phyloP scores from a whole-genome alignment of 1,284 basidiomycete genomes.

The Caloboletus inedulis region DNA sequence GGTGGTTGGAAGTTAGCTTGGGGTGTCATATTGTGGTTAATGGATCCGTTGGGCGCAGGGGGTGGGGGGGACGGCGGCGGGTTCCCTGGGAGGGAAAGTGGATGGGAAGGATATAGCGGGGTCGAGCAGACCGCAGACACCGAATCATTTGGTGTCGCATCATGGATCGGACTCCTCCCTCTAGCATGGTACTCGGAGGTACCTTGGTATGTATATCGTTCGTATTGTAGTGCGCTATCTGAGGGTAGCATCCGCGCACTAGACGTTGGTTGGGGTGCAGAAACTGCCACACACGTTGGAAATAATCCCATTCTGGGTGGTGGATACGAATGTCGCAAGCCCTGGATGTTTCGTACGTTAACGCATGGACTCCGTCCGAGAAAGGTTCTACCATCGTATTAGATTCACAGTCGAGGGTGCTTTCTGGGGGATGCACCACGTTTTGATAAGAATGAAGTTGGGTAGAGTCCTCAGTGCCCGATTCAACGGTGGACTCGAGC shows the following conservation, averaged over 20 bases:
- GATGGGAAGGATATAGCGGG: not conserved
- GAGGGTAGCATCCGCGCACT: not conserved
- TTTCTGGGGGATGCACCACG: not conserved
- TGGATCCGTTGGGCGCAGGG: not conserved
- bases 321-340: not conserved
- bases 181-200: not conserved
- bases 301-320: not conserved
- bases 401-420: not conserved
- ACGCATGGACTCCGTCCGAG: conserved; percentile 4
- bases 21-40: not conserved
- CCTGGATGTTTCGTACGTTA: conserved; percentile 18
- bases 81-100: not conserved
- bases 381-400: conserved; percentile 19
- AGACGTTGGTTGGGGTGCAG: not conserved
- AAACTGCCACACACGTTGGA: not conserved
- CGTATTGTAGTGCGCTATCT: not conserved
- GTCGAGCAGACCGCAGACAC: not conserved
- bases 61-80: not conserved
- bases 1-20: not conserved
- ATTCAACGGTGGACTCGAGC: conserved; percentile 15
- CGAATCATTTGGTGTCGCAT: not conserved
- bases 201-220: not conserved
- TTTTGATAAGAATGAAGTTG: not conserved
- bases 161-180: not conserved
- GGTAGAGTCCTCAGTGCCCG: not conserved